Percentiles rank a stretch among this genome's conserved stretches.
Conservation (phyloP, 371 early-diverging fungal genomes). For the Mortierella sp. region DNA sequence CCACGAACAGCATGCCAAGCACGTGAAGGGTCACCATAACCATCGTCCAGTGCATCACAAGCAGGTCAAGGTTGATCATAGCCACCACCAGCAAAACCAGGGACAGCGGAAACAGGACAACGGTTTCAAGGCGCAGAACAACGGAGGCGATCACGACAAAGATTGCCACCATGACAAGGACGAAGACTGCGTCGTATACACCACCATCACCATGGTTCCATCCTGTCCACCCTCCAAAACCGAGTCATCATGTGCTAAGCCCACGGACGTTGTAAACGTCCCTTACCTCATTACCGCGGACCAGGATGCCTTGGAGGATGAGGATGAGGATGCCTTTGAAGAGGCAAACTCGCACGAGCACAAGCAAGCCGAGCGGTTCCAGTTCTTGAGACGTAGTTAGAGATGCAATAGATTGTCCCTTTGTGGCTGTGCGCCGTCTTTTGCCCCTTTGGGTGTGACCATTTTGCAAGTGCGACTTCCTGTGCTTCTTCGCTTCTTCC, state of each 20-base stretch:
- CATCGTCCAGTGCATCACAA: too few species aligned
- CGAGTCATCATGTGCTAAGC: neutral
- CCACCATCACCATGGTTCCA: conserved; percentile 22
- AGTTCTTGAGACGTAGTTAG: conserved; percentile 17
- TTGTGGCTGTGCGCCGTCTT: too few species aligned
- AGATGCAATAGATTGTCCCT: too few species aligned
- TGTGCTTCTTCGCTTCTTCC: too few species aligned
- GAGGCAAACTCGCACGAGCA: neutral
- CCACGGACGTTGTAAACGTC: too few species aligned
- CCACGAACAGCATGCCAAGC: too few species aligned
- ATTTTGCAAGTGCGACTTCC: too few species aligned
- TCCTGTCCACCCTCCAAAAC: conserved; percentile 6
- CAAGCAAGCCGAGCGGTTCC: conserved; percentile 11
- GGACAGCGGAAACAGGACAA: conserved; percentile 2
- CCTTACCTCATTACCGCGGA: neutral
- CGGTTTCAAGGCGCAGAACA: neutral
- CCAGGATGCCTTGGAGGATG: neutral
- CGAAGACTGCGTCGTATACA: conserved; percentile 17
- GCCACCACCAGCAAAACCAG: conserved; percentile 7
- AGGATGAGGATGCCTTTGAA: neutral
- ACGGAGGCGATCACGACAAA: conserved; percentile 2
- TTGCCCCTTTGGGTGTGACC: too few species aligned
- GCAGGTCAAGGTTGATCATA: conserved; percentile 5
- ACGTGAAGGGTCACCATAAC: too few species aligned
- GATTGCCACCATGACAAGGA: conserved; percentile 4